Evolutionary conservation across 2,329 filamentous ascomycete genomes (phyloP), one percentile per base, ranked within the genome.

Genomic region (Alternaria viburni): DNA sequence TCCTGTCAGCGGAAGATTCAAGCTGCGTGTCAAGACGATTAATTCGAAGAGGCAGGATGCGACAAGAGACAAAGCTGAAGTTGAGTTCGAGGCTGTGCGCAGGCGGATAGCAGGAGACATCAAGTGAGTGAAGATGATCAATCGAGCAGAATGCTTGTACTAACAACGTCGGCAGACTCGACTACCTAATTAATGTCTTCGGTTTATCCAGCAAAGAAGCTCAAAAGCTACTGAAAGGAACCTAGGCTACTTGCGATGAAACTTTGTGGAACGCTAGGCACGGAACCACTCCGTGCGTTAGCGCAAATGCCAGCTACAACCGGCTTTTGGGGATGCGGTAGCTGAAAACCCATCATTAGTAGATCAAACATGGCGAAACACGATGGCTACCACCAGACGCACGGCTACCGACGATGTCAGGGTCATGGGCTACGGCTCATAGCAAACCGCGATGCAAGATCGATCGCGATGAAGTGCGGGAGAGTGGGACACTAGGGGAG

Each of bases 1-100:
- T 68, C 96, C 96, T 10, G 96, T 99, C 28, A 97, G 91, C 65
- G 96, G 92, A 1, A 84, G 85, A 36, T 97, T 99, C 81, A 89
- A 88, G 75, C 87, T 97, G 57, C 88, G 91, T 56, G 86, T 97
- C 63, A 99, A 98, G 84, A 92, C 88, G 17, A 90, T 98, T 32
- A 87, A 90, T 64, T 85, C 88, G 6, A 86, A 88, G 72, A 86
- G 88, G 75, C 87, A 93, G 66, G 87, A 87, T 1, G 79, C 83
- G 26, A 87, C 88, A 15, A 93, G 90, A 89, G 90, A 92, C 73
- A 86, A 89, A 71, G 92, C 91, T 76, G 89, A 93, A 78, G 85
- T 90, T 69, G 86, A 89, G 66, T 95, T 96, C 79, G 89, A 92
- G 73, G 86, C 88, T 64, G 86, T 93, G 75, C 90, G 90, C 81